Percentiles rank a stretch among this genome's conserved stretches.
Conservation (phyloP, 2,329 filamentous ascomycete genomes). For the Orbilia brochopaga region DNA sequence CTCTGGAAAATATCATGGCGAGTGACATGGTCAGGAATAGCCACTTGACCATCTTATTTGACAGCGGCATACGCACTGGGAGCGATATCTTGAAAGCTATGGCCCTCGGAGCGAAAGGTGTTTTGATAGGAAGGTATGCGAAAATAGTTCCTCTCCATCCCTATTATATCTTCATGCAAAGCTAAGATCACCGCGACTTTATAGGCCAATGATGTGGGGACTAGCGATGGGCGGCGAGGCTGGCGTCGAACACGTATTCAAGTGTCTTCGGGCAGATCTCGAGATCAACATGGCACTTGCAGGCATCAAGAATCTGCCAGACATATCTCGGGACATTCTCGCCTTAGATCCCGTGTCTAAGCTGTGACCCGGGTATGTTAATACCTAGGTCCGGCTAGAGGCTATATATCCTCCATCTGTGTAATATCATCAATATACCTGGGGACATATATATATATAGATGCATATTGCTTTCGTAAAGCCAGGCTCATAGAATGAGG, state of each 20-base stretch:
- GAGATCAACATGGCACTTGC: conserved; percentile 45
- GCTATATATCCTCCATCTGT: too few species aligned
- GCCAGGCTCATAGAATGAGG: too few species aligned
- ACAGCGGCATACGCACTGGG: conserved; percentile 59
- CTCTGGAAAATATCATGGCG: conserved; percentile 57
- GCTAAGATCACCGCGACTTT: background rate
- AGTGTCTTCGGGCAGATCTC: conserved; percentile 44
- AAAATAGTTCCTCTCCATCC: background rate
- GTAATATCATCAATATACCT: too few species aligned
- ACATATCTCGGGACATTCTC: conserved; percentile 28
- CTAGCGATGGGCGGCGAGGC: conserved; percentile 46
- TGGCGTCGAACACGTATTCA: conserved; percentile 47
- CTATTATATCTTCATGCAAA: background rate
- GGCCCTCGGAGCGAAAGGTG: conserved; percentile 59
- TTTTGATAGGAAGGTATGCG: conserved; percentile 59
- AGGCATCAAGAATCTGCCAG: conserved; percentile 26
- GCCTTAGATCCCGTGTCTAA: conserved; percentile 25
- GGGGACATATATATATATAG: background rate
- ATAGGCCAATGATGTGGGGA: conserved; percentile 48
- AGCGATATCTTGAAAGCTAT: conserved; percentile 59
- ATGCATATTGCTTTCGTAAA: background rate
- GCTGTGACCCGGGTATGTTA: conserved; percentile 5
- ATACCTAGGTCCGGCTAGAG: background rate
- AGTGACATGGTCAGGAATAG: conserved; percentile 57
- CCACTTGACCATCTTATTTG: conserved; percentile 57